Base-by-base conservation (phyloP, 306 rosid genomes). In the Cucumis sativus region DNA sequence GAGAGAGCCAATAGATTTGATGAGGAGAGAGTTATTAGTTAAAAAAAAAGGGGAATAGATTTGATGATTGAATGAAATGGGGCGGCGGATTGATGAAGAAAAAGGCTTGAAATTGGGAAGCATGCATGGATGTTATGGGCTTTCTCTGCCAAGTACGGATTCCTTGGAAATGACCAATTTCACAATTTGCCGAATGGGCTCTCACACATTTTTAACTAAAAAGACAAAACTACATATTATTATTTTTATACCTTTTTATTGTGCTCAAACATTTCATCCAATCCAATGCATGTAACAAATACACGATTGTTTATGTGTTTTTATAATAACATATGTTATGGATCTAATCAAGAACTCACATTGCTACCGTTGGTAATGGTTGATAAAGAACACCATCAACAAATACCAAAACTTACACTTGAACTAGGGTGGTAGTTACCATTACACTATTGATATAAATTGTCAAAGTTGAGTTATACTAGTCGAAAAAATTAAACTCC, bases 91-190 rank as follows among this genome's bases (percentile, higher is more conserved):
- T 71, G 8, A 56, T 43, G 49, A 49, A 59, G 16, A n/a, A 18
- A 37, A 37, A 21, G 35, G 37, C 37, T 69, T 45, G 75, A 69
- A 76, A 60, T 58, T 39, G 69, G 69, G 68, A 58, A 57, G 28
- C 35, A 78, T 59, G 41, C 67, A 78, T 80, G 81, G 79, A 71
- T 75, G 67, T 61, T 78, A 56, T 71, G 85, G 74, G 80, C 77
- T 78, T 8, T 39, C 74, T 75, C 72, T 81, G 79, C 35, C 35
- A 15, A 33, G 18, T 77, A 55, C 47, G 16, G 70, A 68, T 39
- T 62, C 57, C 54, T 85, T 73, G 85, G 85, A 67, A 80, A 75
- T 74, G 81, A 75, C 49, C 78, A 68, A 25, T 52, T 47, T 51
- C 23, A 3, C 77, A 52, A 47, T 25, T 51, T 25, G 25, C 21